Evolutionary conservation across 2,329 filamentous ascomycete genomes (phyloP).

Genomic region (Cordyceps javanica): DNA sequence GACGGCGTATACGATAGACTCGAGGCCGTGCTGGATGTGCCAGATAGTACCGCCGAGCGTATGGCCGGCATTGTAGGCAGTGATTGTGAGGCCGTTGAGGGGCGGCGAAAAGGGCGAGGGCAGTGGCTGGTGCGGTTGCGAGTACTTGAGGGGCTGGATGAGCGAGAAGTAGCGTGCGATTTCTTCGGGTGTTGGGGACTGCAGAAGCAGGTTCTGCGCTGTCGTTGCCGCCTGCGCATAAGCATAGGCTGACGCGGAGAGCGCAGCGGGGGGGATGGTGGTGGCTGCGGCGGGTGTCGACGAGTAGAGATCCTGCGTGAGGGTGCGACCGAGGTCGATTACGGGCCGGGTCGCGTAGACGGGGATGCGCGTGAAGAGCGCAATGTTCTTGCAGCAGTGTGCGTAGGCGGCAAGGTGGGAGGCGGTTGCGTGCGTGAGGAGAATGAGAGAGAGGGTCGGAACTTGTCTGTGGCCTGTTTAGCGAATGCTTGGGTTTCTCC

Average conservation of each 20-base stretch:
- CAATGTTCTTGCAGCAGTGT: constrained; percentile 95
- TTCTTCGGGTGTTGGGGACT: constrained; percentile 76
- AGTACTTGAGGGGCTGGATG: constrained; percentile 92
- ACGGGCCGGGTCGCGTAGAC: constrained; percentile 93
- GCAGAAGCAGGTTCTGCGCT: constrained; percentile 51
- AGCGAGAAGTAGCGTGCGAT: constrained; percentile 88
- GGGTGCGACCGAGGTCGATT: constrained; percentile 83
- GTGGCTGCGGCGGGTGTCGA: constrained; percentile 85
- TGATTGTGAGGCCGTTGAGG: constrained; percentile 85
- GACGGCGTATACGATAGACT: constrained; percentile 94
- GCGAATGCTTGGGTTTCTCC: no score
- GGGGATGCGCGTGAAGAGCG: constrained; percentile 84
- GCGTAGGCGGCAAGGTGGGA: constrained; percentile 89
- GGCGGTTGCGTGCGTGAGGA: constrained; percentile 89
- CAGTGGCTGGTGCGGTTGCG: constrained; percentile 86
- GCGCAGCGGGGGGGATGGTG: constrained; percentile 65
- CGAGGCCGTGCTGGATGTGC: constrained; percentile 95
- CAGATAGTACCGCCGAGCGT: constrained; percentile 96
- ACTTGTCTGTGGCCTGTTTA: constrained; percentile 53
- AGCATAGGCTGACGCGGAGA: constrained; percentile 57
- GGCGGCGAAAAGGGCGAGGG: constrained; percentile 83
- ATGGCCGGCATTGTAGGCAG: constrained; percentile 93
- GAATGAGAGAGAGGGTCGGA: constrained; percentile 78
- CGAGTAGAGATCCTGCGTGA: constrained; percentile 86
- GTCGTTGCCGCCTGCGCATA: constrained; percentile 44